Conservation (phyloP, 2,329 filamentous ascomycete genomes). For the Zopfia rhizophila region DNA sequence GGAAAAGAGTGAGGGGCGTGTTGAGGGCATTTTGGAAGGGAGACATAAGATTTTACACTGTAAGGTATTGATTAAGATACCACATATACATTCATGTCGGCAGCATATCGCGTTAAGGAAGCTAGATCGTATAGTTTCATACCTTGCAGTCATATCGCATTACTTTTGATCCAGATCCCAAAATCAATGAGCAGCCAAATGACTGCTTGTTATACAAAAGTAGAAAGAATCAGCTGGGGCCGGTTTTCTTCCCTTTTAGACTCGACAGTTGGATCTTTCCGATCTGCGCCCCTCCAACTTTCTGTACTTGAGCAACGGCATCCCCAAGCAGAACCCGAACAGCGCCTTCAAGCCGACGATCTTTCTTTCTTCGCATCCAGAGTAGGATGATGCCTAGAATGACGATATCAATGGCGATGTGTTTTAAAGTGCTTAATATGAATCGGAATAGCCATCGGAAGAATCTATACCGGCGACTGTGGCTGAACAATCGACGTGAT, state of each 20-base stretch:
- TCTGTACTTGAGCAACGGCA: slow-evolving; percentile 51
- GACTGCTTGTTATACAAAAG: too few relatives aligned
- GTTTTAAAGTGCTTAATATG: slow-evolving; percentile 75
- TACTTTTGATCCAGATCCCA: too few relatives aligned
- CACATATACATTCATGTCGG: too few relatives aligned
- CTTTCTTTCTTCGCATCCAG: slow-evolving; percentile 77
- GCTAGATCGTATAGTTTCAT: too few relatives aligned
- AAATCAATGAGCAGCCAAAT: too few relatives aligned
- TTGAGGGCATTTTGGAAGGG: too few relatives aligned
- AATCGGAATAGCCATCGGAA: slow-evolving; percentile 77
- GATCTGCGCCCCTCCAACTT: slow-evolving; percentile 40
- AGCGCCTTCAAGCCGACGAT: slow-evolving; percentile 77
- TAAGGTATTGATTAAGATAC: too few relatives aligned
- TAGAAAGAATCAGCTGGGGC: too few relatives aligned
- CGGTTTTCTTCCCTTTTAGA: slow-evolving; percentile 32
- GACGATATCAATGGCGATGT: slow-evolving; percentile 76
- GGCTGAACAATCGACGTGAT: slow-evolving; percentile 75
- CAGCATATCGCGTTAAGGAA: too few relatives aligned
- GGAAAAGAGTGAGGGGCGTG: too few relatives aligned
- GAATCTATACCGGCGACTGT: slow-evolving; percentile 71
- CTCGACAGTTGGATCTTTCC: slow-evolving; percentile 36
- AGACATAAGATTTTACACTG: too few relatives aligned
- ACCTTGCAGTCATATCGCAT: too few relatives aligned
- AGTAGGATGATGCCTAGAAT: slow-evolving; percentile 73
- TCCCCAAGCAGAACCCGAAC: slow-evolving; percentile 71